phyloP scores from a whole-genome alignment of 2,329 filamentous ascomycete genomes.

The Colletotrichum scovillei region DNA sequence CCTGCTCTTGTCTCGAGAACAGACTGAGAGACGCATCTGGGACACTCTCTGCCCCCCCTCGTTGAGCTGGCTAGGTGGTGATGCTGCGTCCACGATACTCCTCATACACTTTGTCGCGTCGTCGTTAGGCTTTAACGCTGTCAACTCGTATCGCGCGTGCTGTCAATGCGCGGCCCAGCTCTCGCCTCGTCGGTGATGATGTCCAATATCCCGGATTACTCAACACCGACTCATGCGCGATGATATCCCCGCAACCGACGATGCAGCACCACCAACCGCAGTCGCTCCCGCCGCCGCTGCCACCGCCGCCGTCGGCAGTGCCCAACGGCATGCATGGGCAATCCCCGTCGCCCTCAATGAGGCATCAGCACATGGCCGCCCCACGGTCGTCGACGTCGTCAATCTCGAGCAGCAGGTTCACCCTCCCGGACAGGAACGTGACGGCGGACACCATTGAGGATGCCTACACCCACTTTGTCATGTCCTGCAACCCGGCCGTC shows the following conservation, averaged over 20 bases:
- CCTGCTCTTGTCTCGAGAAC: background rate
- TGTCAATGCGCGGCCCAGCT: constrained; percentile 10
- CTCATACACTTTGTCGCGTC: constrained; percentile 12
- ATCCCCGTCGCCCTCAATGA: constrained; percentile 15
- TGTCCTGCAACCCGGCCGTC: constrained; percentile 91
- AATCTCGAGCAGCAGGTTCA: background rate
- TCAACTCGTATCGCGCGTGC: constrained; percentile 5
- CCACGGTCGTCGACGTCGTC: background rate
- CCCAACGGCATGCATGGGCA: constrained; percentile 13
- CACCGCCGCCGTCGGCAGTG: background rate
- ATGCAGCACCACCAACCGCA: constrained; percentile 24
- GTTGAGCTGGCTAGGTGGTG: background rate
- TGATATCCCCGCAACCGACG: constrained; percentile 11
- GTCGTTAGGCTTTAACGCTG: background rate
- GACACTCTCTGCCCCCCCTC: background rate
- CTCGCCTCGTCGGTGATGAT: constrained; percentile 15
- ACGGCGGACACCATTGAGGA: constrained; percentile 80
- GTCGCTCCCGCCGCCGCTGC: background rate
- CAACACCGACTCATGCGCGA: constrained; percentile 23
- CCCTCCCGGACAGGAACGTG: constrained; percentile 75
- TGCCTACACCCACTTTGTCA: constrained; percentile 85
- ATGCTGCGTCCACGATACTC: constrained; percentile 1
- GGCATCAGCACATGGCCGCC: constrained; percentile 10
- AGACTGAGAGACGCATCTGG: background rate
- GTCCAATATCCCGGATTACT: constrained; percentile 6